Evolutionary conservation across 305 asterid species (phyloP).

Genomic region (Rubia tinctorum): DNA sequence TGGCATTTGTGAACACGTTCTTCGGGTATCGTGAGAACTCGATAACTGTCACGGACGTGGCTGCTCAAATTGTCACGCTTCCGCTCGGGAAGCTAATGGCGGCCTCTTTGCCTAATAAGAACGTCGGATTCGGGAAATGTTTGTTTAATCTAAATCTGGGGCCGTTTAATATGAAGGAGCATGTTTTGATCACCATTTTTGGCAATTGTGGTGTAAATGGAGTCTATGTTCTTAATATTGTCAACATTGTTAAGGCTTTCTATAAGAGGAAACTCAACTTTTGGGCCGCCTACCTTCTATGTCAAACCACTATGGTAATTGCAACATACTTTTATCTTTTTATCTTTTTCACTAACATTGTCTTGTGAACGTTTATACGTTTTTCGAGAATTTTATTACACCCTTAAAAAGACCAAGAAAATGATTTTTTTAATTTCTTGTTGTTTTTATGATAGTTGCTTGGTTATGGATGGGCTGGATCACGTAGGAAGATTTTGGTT

Average conservation of each 20-base stretch:
- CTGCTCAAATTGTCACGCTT: conserved; percentile 54
- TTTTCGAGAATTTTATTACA: not conserved
- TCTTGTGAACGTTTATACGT: not conserved
- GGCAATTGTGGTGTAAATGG: conserved; percentile 49
- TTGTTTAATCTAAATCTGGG: conserved; percentile 58
- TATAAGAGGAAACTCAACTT: conserved; percentile 44
- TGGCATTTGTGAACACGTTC: conserved; percentile 55
- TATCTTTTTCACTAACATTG: not conserved
- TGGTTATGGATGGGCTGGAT: conserved; percentile 82
- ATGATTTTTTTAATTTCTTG: not conserved
- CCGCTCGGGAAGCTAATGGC: conserved; percentile 64
- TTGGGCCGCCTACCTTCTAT: conserved; percentile 42
- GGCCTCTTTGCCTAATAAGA: conserved; percentile 34
- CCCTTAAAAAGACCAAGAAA: not conserved
- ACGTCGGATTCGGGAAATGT: conserved; percentile 23
- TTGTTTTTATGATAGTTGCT: conserved; percentile 37
- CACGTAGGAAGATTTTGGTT: conserved; percentile 42
- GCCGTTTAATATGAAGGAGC: conserved; percentile 61
- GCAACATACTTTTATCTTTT: not conserved
- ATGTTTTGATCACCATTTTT: conserved; percentile 63
- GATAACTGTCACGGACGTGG: conserved; percentile 26
- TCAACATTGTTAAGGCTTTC: conserved; percentile 49
- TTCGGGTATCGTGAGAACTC: conserved; percentile 50
- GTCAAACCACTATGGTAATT: conserved; percentile 58
- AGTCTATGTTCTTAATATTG: conserved; percentile 49